Evolutionary conservation across 2,329 filamentous ascomycete genomes (phyloP).

Genomic region (Grosmannia huntii): DNA sequence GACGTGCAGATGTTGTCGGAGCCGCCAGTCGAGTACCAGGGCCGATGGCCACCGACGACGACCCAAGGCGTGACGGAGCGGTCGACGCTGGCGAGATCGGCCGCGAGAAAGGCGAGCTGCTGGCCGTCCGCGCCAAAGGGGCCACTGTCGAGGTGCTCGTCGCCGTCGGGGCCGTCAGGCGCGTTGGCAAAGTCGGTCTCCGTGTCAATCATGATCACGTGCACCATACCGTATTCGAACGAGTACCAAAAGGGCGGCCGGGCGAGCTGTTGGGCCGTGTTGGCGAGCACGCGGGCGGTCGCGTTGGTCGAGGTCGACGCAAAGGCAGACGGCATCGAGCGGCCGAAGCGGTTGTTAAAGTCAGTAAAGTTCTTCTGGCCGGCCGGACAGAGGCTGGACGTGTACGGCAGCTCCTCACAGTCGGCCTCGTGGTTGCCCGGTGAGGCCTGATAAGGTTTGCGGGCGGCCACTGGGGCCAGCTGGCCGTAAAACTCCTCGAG

Average conservation of each 20-base stretch:
- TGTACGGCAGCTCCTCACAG: constrained; percentile 30
- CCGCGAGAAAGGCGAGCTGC: constrained; percentile 40
- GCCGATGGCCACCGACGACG: constrained; percentile 28
- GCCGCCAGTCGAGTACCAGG: constrained; percentile 31
- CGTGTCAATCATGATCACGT: constrained; percentile 41
- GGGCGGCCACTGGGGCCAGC: constrained; percentile 36
- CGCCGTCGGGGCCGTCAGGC: constrained; percentile 24
- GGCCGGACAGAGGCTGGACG: constrained; percentile 26
- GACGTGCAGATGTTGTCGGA: constrained; percentile 22
- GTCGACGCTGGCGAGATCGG: constrained; percentile 43
- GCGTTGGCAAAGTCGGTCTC: constrained; percentile 42
- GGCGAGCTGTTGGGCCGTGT: constrained; percentile 29
- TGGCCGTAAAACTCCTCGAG: constrained; percentile 70
- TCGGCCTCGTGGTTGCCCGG: constrained; percentile 48
- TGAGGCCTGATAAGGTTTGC: constrained; percentile 42
- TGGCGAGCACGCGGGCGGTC: constrained; percentile 28
- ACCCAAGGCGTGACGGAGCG: constrained; percentile 41
- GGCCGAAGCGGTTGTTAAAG: constrained; percentile 41
- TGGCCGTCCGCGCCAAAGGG: constrained; percentile 35
- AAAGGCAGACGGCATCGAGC: constrained; percentile 38
- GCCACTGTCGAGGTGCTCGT: constrained; percentile 28
- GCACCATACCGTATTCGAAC: constrained; percentile 45
- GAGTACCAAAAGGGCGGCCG: constrained; percentile 47
- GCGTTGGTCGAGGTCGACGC: constrained; percentile 30
- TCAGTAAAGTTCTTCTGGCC: constrained; percentile 50